Conservation (phyloP, 2,329 filamentous ascomycete genomes). For the Alternaria dauci region DNA sequence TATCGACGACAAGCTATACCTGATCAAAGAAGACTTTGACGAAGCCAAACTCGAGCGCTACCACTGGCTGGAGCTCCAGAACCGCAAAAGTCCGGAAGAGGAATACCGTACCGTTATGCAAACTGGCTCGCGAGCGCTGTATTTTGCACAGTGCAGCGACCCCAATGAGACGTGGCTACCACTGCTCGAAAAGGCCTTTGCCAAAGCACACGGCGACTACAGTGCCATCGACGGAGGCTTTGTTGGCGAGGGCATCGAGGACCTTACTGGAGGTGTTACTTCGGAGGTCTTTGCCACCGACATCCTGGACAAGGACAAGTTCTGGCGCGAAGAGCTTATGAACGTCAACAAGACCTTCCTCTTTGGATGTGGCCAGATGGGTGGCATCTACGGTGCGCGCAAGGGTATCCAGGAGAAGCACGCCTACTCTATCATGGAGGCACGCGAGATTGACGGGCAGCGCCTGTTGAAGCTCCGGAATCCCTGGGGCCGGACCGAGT, state of each 20-base stretch:
- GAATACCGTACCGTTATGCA: conserved; percentile 74
- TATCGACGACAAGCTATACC: conserved; percentile 88
- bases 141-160: conserved; percentile 78
- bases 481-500: conserved; percentile 82
- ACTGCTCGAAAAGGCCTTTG: conserved; percentile 82
- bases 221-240: conserved; percentile 77
- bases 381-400: conserved; percentile 67
- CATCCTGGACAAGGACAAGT: conserved; percentile 79
- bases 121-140: conserved; percentile 77
- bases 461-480: conserved; percentile 65
- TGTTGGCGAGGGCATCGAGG: conserved; percentile 69
- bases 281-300: conserved; percentile 73
- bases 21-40: conserved; percentile 83
- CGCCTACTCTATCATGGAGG: conserved; percentile 67
- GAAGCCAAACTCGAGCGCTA: conserved; percentile 75
- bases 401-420: conserved; percentile 58
- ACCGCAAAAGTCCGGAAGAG: conserved; percentile 74
- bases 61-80: conserved; percentile 74
- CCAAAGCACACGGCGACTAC: conserved; percentile 85
- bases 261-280: conserved; percentile 72
- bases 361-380: conserved; percentile 75
- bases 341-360: conserved; percentile 83
- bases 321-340: conserved; percentile 83
- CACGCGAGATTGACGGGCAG: conserved; percentile 67
- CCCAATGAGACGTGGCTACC: conserved; percentile 86